A percentile compares a stretch with the other conserved stretches of the same genome.
Evolutionary conservation across 495 filamentous ascomycete species (phyloP).

Genomic region (Tetracladium setigerum): DNA sequence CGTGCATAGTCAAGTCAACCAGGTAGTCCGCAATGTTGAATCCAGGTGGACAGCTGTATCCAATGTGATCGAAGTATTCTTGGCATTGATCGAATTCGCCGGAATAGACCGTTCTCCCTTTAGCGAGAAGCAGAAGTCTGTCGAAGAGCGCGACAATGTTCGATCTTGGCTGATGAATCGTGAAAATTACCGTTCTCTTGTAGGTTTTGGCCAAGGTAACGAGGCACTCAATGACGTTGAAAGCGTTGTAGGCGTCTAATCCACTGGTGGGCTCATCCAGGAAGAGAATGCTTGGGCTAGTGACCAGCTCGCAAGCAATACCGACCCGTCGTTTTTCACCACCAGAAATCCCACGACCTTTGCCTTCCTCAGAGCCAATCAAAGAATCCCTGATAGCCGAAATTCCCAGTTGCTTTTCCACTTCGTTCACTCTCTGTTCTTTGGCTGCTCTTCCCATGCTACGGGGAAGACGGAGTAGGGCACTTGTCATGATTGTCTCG

Average conservation of each 20-base stretch:
- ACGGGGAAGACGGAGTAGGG: constrained; percentile 76
- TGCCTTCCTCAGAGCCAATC: constrained; percentile 96
- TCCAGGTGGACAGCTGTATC: constrained; percentile 86
- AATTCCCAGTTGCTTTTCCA: constrained; percentile 92
- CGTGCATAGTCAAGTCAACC: constrained; percentile 97
- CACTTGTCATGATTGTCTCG: constrained; percentile 93
- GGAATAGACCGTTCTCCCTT: constrained; percentile 87
- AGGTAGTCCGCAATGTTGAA: constrained; percentile 99
- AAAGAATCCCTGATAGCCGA: constrained; percentile 84
- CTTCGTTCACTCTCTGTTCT: constrained; percentile 82
- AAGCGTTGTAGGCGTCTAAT: constrained; percentile 91
- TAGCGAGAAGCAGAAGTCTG: constrained; percentile 80
- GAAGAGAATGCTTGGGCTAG: constrained; percentile 94
- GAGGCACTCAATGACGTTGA: constrained; percentile 93
- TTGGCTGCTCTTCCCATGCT: constrained; percentile 86
- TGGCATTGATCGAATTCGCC: constrained; percentile 87
- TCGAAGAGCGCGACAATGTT: constrained; percentile 99
- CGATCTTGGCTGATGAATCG: constrained; percentile 98
- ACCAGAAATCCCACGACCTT: constrained; percentile 89
- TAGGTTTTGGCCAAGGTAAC: constrained; percentile 93
- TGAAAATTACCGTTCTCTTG: constrained; percentile 94
- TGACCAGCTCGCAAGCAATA: constrained; percentile 96
- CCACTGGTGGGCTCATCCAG: constrained; percentile 96
- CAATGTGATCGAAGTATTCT: constrained; percentile 82
- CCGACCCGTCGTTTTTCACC: constrained; percentile 94